Base-by-base conservation (phyloP, 148 eudicot genomes). In the Cornus controversa region DNA sequence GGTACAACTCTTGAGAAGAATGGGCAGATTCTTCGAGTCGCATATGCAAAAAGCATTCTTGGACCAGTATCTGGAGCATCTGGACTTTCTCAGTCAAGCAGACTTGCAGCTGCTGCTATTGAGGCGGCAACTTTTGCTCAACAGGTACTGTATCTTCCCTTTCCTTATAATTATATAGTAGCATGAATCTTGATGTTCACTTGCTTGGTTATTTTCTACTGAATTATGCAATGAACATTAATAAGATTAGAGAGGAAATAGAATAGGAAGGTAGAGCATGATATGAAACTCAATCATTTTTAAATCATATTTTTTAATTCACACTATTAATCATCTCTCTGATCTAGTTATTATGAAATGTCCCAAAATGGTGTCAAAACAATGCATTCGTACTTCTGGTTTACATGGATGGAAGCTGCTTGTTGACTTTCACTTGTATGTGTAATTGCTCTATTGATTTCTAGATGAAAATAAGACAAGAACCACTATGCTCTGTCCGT, bases 81-180 rank as follows among this genome's bases (percentile, higher is more conserved):
- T 67, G 96, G 90, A 54, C 80, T 86, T 63, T 86, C 96, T 77
- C 98, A 93, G 78, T 90, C 99, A 14, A 93, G 99, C 85, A 90
- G 97, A 81, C 97, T 91, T 84, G 99, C 99, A 77, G 98, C 97
- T 77, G 99, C 99, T 79, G 99, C 99, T 37, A 96, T 96, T 78
- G 99, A 96, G 89, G 99, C 99, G 34, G 99, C 98, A 69, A 77
- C 98, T n/a, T 96, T 96, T 93, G 87, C 99, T 79, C 98, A 96
- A 76, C 99, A 96, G 96, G 99, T 95, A 80, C 22, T 54, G 13
- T 18, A 14, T 16, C 18, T 54, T 5, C 22, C 22, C 22, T 15
- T 14, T 14, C 62, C 15, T 45, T 45, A 53, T 31, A 31, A 31
- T 31, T 31, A 31, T 31, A 31, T 31, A 54, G 62, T 54, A 54